phyloP scores from a whole-genome alignment of 345 rosid genomes.

The Camelina neglecta region DNA sequence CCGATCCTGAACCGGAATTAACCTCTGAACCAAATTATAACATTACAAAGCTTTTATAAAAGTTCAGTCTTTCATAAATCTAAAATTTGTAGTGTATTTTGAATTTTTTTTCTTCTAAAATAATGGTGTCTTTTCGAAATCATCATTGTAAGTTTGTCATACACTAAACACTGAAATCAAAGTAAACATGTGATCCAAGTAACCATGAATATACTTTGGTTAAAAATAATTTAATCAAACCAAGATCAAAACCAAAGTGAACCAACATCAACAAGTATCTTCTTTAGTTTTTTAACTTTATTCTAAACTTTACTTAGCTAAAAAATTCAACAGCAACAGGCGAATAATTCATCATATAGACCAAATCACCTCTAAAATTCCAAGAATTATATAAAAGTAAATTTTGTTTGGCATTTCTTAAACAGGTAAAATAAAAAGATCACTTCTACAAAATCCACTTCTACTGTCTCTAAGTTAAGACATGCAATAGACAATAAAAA shows the following conservation, averaged over 20 bases:
- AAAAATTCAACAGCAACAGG: background rate
- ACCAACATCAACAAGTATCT: too few species aligned
- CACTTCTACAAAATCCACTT: conserved; percentile 1
- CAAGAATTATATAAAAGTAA: background rate
- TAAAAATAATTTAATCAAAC: too few species aligned
- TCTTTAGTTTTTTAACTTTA: too few species aligned
- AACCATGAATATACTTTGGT: too few species aligned
- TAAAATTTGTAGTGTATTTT: too few species aligned
- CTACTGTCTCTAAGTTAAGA: conserved; percentile 1
- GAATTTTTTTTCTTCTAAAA: too few species aligned
- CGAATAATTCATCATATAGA: too few species aligned
- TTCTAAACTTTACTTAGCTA: background rate
- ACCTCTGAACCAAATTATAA: background rate
- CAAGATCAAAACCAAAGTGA: background rate
- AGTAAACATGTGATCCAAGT: too few species aligned
- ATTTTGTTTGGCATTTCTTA: background rate
- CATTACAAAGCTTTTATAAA: too few species aligned
- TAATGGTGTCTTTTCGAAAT: too few species aligned
- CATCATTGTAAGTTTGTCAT: background rate
- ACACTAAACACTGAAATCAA: background rate
- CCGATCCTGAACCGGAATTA: background rate
- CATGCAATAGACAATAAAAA: background rate
- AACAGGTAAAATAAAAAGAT: background rate
- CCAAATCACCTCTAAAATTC: background rate
- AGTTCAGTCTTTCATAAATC: too few species aligned